A percentile compares a stretch with the other conserved stretches of the same genome.
phyloP scores from a whole-genome alignment of 2,329 filamentous ascomycete species.

The Microdochium nivale region DNA sequence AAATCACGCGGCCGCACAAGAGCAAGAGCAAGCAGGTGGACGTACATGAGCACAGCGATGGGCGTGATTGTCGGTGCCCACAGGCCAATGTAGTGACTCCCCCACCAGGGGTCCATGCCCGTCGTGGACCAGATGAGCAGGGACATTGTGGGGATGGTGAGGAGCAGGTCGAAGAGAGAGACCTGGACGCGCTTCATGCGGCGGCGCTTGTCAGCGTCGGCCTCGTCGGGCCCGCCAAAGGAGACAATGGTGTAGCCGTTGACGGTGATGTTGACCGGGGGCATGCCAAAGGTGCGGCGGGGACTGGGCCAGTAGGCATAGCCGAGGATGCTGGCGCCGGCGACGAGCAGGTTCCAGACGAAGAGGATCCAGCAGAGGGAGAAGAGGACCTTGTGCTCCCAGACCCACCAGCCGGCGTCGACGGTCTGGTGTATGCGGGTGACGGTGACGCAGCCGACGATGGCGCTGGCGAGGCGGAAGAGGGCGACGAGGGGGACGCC shows the following conservation, averaged over 20 bases:
- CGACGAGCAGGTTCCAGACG: constrained; percentile 15
- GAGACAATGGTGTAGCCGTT: constrained; percentile 13
- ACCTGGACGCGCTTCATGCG: constrained; percentile 13
- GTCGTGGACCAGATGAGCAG: constrained; percentile 16
- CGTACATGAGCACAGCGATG: constrained; percentile 16
- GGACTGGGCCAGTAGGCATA: constrained; percentile 16
- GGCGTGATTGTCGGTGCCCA: constrained; percentile 15
- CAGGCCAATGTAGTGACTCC: constrained; percentile 14
- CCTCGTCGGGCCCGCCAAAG: constrained; percentile 16
- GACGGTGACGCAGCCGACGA: constrained; percentile 13
- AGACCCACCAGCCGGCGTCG: constrained; percentile 16
- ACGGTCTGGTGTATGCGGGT: constrained; percentile 14
- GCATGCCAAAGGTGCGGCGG: constrained; percentile 15
- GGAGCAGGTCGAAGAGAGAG: constrained; percentile 12
- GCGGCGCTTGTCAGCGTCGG: constrained; percentile 12
- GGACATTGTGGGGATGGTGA: constrained; percentile 12
- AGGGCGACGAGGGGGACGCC: constrained; percentile 16
- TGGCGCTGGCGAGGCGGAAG: constrained; percentile 12
- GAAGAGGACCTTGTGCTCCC: constrained; percentile 16
- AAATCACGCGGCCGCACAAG: no score
- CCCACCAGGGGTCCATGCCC: constrained; percentile 18
- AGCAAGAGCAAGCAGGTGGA: neutral
- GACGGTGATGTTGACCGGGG: constrained; percentile 12
- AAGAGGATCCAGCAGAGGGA: constrained; percentile 13
- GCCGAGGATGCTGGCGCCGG: constrained; percentile 10